Percentiles rank a stretch among this genome's conserved stretches.
phyloP scores from a whole-genome alignment of 2,329 filamentous ascomycete species.

The Macrophomina phaseolina region DNA sequence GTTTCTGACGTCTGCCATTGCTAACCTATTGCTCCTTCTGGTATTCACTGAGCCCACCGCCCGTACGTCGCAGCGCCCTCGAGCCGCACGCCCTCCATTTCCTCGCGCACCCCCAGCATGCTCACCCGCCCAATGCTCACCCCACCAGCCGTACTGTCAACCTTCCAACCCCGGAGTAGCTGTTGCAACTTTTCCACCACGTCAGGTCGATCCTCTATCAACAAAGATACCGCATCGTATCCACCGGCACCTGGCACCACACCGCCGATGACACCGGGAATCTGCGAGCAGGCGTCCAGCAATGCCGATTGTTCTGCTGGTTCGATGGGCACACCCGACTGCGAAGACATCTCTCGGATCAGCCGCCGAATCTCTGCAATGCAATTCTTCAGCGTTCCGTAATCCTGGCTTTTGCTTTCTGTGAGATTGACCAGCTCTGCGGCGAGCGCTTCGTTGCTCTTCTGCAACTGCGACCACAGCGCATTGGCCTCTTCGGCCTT shows the following conservation, averaged over 20 bases:
- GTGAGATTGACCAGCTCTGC: constrained; percentile 63
- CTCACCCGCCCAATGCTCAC: constrained; percentile 67
- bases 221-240: constrained; percentile 83
- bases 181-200: constrained; percentile 65
- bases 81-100: constrained; percentile 67
- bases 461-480: constrained; percentile 79
- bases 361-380: constrained; percentile 61
- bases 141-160: constrained; percentile 41
- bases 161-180: constrained; percentile 71
- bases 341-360: constrained; percentile 76
- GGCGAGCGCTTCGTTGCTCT: constrained; percentile 73
- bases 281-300: constrained; percentile 72
- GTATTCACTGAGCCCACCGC: constrained; percentile 42
- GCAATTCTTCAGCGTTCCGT: constrained; percentile 57
- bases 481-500: constrained; percentile 67
- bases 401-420: constrained; percentile 55
- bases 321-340: constrained; percentile 84
- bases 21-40: constrained; percentile 8
- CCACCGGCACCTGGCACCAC: constrained; percentile 95
- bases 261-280: constrained; percentile 85
- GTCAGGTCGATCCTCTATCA: constrained; percentile 74
- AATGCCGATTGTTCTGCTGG: constrained; percentile 83
- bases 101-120: constrained; percentile 72
- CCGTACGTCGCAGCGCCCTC: constrained; percentile 50
- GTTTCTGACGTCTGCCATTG: constrained; percentile 15